phyloP scores from a whole-genome alignment of 495 filamentous ascomycete genomes.

The Astrothelium macrocarpum region DNA sequence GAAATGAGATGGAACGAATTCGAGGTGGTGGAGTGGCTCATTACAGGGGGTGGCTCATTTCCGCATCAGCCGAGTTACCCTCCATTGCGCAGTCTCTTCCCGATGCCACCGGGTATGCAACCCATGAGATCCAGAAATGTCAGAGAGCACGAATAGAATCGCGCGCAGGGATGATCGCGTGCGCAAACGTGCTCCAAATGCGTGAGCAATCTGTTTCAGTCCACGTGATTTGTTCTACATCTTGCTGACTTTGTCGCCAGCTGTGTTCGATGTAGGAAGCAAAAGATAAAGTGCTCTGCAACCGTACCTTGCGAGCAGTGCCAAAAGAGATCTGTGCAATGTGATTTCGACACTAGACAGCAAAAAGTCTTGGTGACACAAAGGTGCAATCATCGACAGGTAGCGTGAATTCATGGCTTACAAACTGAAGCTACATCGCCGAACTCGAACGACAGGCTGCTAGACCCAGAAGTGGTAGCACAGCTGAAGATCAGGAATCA shows the following conservation, averaged over 20 bases:
- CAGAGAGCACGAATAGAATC: background rate
- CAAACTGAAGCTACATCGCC: constrained; percentile 33
- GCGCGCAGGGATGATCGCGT: constrained; percentile 15
- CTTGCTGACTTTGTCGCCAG: constrained; percentile 19
- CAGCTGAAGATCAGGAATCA: background rate
- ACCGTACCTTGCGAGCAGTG: constrained; percentile 37
- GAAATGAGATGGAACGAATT: no score
- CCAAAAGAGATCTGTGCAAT: constrained; percentile 36
- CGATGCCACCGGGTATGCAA: constrained; percentile 5
- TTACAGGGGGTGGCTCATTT: no score
- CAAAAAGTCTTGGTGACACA: constrained; percentile 38
- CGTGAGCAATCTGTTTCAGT: constrained; percentile 18
- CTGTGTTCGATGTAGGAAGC: constrained; percentile 37
- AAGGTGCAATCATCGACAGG: constrained; percentile 23
- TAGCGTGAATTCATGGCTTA: constrained; percentile 8
- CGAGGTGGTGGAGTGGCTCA: no score
- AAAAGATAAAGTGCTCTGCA: constrained; percentile 40
- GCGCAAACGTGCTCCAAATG: constrained; percentile 35
- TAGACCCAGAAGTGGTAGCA: background rate
- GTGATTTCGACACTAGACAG: constrained; percentile 35
- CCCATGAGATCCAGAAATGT: background rate
- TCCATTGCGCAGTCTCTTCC: background rate
- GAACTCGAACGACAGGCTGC: constrained; percentile 26
- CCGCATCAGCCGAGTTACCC: no score
- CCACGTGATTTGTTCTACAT: constrained; percentile 8